These are phyloP conservation scores for Hura crepitans DNA, from an alignment of 441 rosid species.

Conservation along the genomic window DNA sequence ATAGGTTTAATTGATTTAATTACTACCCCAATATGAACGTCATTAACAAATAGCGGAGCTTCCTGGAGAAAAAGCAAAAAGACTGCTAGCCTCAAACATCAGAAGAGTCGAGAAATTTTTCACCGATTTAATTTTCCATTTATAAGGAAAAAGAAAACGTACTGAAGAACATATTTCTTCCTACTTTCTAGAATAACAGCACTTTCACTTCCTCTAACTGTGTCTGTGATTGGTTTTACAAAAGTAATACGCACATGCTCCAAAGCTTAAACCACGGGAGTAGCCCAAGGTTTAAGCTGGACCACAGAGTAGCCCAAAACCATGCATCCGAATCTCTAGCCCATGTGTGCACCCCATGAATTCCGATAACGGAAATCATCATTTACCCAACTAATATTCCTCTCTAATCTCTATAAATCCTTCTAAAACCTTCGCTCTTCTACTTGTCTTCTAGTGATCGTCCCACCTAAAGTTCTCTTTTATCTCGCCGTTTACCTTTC, in stretches of 20 bases:
- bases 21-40: background rate
- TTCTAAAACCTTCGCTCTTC: background rate
- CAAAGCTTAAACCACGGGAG: background rate
- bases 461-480: background rate
- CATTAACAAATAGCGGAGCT: too few relatives aligned
- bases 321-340: background rate
- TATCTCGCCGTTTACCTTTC: background rate
- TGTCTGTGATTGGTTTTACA: too few relatives aligned
- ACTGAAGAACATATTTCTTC: too few relatives aligned
- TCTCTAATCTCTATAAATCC: slow-evolving; percentile 2
- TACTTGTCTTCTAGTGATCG: background rate
- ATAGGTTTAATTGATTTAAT: background rate
- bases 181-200: background rate
- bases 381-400: background rate
- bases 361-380: too few relatives aligned
- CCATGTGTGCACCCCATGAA: slow-evolving; percentile 18
- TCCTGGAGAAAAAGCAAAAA: too few relatives aligned
- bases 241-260: slow-evolving; percentile 1
- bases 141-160: too few relatives aligned
- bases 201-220: too few relatives aligned
- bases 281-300: slow-evolving; percentile 12
- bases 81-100: too few relatives aligned
- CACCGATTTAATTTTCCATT: too few relatives aligned
- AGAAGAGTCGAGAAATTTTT: too few relatives aligned
- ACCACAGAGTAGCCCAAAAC: background rate